Conservation (phyloP, 1,284 basidiomycete genomes). For the Ceratobasidium sp. region DNA sequence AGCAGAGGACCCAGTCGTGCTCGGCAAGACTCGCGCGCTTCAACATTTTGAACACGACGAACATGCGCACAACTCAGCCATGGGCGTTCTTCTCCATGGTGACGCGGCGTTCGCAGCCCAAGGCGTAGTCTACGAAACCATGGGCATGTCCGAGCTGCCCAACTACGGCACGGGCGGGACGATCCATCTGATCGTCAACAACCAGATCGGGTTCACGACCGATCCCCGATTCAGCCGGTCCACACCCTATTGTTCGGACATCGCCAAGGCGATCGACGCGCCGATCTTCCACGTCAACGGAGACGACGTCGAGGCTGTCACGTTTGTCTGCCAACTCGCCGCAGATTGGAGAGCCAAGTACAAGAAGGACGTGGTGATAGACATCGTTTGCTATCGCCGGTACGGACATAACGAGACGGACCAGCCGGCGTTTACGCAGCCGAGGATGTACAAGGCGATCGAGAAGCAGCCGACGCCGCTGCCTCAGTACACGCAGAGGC, state of each 20-base stretch:
- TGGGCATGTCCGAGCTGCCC: conserved; percentile 85
- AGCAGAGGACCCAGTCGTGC: conserved; percentile 88
- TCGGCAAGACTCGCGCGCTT: conserved; percentile 97
- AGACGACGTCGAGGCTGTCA: conserved; percentile 81
- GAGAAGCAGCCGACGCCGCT: conserved; percentile 94
- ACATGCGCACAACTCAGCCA: conserved; percentile 79
- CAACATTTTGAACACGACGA: conserved; percentile 96
- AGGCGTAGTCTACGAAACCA: conserved; percentile 89
- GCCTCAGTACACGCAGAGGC: conserved; percentile 91
- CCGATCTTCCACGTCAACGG: conserved; percentile 94
- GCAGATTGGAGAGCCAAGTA: no score
- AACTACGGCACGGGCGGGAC: conserved; percentile 92
- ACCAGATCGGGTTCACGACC: conserved; percentile 88
- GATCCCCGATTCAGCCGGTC: conserved; percentile 86
- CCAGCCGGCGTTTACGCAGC: conserved; percentile 90
- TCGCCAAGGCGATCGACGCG: conserved; percentile 90
- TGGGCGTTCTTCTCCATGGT: conserved; percentile 91
- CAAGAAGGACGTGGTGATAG: no score
- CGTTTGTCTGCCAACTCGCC: not conserved
- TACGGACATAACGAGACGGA: conserved; percentile 91
- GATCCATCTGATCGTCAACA: conserved; percentile 92
- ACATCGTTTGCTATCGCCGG: no score
- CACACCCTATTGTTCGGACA: conserved; percentile 88
- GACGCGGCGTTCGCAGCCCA: conserved; percentile 92
- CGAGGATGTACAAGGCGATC: conserved; percentile 90